Evolutionary conservation across 805 yeast species (phyloP), one percentile per base, ranked within the genome.

Genomic region (Candida fluviatilis): DNA sequence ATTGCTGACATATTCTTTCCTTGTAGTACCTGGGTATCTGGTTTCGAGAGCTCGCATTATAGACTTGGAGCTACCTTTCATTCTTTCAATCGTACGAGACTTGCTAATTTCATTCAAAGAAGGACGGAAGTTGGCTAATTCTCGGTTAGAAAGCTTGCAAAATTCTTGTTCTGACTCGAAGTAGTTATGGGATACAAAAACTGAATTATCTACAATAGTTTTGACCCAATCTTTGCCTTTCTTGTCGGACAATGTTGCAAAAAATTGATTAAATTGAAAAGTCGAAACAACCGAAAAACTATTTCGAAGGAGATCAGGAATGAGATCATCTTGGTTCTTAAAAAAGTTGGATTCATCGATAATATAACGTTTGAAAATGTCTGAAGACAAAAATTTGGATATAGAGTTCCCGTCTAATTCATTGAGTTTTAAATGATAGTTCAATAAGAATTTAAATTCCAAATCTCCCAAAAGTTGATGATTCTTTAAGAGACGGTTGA

Each of bases 191-290:
- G 21, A n/a, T 6, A 16, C 13, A 18, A 12, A 15, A 7, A 28
- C 5, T 18, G 13, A 31, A 27, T 27, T 19, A 19, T 25, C 18
- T 12, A 35, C 23, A 5, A 35, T 7, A n/a, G 10, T 13, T 16
- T 29, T 18, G 17, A 36, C 23, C 38, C 38, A 36, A 3, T 21
- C 13, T 11, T 29, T 11, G 11, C 19, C 42, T 8, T 42, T 30
- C n/a, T 18, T 27, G 4, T 30, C 26, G 3, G 43, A 26, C 14
- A 49, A 28, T 5, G 37, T 19, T 4, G 52, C 42, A 25, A 55
- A 35, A 37, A 48, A 48, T 31, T 51, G 58, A n/a, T 48, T 32
- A 31, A 53, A 55, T 32, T 51, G 54, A 16, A 32, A 25, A 5
- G 29, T n/a, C 16, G 36, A 10, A 14, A 31, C 32, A 15, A n/a